Evolutionary conservation across 495 filamentous ascomycete species (phyloP).

Genomic region (Aspergillus nanangensis): DNA sequence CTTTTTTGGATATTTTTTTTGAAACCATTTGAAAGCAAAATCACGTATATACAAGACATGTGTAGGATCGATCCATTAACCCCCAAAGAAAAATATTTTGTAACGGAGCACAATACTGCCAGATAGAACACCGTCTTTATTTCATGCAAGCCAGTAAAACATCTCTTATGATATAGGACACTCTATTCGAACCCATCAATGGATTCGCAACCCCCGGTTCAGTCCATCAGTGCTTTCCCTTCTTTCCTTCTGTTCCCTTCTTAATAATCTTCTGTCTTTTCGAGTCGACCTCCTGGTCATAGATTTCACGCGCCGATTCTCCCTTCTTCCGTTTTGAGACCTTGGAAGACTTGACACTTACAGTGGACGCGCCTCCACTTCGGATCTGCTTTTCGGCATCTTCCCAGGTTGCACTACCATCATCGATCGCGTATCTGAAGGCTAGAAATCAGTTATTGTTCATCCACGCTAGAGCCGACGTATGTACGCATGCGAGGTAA

Average conservation of each 20-base stretch:
- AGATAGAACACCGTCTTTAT: constrained; percentile 5
- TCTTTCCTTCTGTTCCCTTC: constrained; percentile 49
- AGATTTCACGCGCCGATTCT: constrained; percentile 52
- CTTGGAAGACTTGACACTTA: constrained; percentile 75
- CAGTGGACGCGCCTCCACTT: constrained; percentile 58
- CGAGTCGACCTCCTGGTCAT: constrained; percentile 42
- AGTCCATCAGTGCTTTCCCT: constrained; percentile 13
- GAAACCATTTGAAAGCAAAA: too few species aligned
- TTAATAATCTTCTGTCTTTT: constrained; percentile 48
- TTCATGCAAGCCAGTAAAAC: constrained; percentile 7
- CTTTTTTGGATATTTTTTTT: too few species aligned
- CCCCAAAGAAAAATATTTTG: too few species aligned
- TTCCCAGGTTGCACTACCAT: constrained; percentile 68
- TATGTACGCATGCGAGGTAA: not conserved
- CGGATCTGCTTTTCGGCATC: constrained; percentile 77
- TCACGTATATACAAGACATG: too few species aligned
- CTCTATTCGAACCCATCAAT: not conserved
- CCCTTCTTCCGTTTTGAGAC: constrained; percentile 73
- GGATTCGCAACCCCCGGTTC: not conserved
- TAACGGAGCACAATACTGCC: too few species aligned
- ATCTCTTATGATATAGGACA: too few species aligned
- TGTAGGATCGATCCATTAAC: too few species aligned
- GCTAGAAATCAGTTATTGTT: constrained; percentile 43
- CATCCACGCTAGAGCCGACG: constrained; percentile 14
- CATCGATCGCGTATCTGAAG: constrained; percentile 74